Evolutionary conservation across 2,329 filamentous ascomycete species (phyloP).

Genomic region (Neopestalotiopsis sp.): DNA sequence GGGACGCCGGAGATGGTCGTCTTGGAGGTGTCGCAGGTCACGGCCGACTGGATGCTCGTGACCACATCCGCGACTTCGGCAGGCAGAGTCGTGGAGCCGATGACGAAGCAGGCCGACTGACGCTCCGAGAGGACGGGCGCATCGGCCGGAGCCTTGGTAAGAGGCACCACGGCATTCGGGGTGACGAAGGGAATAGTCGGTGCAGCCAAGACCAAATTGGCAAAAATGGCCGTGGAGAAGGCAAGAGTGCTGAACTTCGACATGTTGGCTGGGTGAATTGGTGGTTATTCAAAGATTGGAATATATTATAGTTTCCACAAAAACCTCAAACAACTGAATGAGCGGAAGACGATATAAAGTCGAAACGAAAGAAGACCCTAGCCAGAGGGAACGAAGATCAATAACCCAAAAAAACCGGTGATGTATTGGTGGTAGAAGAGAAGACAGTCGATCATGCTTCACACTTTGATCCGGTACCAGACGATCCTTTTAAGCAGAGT

Average conservation of each 20-base stretch:
- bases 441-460: slow-evolving; percentile 13
- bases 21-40: slow-evolving; percentile 53
- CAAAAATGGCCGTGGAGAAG: slow-evolving; percentile 13
- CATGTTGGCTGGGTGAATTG: slow-evolving; percentile 8
- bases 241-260: slow-evolving; percentile 15
- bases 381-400: slow-evolving; percentile 20
- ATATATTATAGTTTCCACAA: neutral
- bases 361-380: slow-evolving; percentile 20
- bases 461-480: neutral
- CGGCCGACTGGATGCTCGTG: slow-evolving; percentile 42
- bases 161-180: slow-evolving; percentile 13
- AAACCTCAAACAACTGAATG: neutral
- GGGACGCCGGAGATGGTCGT: slow-evolving; percentile 60
- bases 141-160: slow-evolving; percentile 5
- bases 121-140: neutral
- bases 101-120: slow-evolving; percentile 52
- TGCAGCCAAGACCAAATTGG: slow-evolving; percentile 15
- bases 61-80: slow-evolving; percentile 51
- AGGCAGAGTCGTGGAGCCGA: slow-evolving; percentile 56
- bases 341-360: slow-evolving; percentile 1
- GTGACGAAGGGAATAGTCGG: slow-evolving; percentile 18
- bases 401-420: slow-evolving; percentile 5
- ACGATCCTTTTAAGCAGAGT: slow-evolving; percentile 11
- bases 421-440: slow-evolving; percentile 4
- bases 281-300: neutral